Evolutionary conservation across 257 asterid species (phyloP), one percentile per base, ranked within the genome.

Genomic region (Sherardia arvensis): DNA sequence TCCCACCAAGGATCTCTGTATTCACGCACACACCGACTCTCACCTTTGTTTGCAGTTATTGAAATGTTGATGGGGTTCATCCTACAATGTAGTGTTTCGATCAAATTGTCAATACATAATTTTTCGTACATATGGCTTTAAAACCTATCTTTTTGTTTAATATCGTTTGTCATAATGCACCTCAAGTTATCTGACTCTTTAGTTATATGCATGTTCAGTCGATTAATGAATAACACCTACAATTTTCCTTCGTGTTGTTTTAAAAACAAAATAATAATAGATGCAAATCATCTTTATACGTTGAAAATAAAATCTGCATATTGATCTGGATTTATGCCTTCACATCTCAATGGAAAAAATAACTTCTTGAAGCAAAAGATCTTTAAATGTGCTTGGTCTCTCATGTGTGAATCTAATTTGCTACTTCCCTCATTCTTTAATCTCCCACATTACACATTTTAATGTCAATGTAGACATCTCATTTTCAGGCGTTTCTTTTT

Each of bases 361-460:
- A 29, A 29, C 14, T 7, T 9, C 11, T 20, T 64, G 29, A 21
- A 48, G 20, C 27, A 48, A 1, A 27, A 48, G 40, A 54, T 36
- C 22, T 62, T 2, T 61, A 25, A 4, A 53, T n/a, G 67, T 60
- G 43, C 62, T 20, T 17, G 11, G 9, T 54, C 53, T 63, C 22
- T 54, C 62, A 18, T 47, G n/a, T 10, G 17, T 57, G 66, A 65
- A 28, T 53, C 48, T 55, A 62, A 30, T 60, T 68, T 63, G 48
- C 53, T 69, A 11, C 11, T 38, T 55, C 77, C 66, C 64, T 73
- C 56, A 86, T 40, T 30, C 1, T 74, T 73, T 57, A 64, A 54
- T 30, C 70, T 71, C 45, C 30, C 27, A 59, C 8, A 28, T 59
- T 38, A 2, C 57, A 45, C 8, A 23, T 58, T 59, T 40, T 14